Conservation (phyloP, 768 basidiomycete species). For the Pisolithus tinctorius region DNA sequence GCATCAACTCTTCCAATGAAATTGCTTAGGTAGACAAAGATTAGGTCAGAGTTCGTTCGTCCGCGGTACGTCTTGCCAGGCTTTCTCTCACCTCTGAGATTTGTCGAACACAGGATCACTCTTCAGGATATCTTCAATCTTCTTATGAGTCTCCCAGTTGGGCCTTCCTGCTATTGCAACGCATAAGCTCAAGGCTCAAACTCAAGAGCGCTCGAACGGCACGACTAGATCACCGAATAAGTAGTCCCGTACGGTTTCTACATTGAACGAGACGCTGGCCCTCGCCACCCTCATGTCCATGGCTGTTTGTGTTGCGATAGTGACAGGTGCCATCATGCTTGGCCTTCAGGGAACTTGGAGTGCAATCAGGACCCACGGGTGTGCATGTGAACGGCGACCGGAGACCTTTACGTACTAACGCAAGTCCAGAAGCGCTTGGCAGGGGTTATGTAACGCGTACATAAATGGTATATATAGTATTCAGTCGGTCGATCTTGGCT, state of each 20-base stretch:
- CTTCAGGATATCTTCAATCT: conserved; percentile 40
- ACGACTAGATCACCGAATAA: conserved; percentile 38
- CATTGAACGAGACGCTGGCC: conserved; percentile 34
- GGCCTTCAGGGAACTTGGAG: neutral
- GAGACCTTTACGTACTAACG: neutral
- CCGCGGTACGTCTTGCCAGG: neutral
- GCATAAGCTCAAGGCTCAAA: neutral
- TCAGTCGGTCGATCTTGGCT: neutral
- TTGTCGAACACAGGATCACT: conserved; percentile 58
- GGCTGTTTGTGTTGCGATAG: conserved; percentile 40
- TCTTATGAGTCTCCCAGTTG: conserved; percentile 44
- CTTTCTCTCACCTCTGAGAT: conserved; percentile 36
- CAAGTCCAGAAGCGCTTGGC: neutral
- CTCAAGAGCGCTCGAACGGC: neutral
- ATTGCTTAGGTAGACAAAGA: conserved; percentile 29
- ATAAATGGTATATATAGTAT: conserved; percentile 5
- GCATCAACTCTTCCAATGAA: conserved; percentile 54
- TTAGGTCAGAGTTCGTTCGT: neutral
- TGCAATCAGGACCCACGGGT: neutral
- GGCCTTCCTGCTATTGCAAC: conserved; percentile 36
- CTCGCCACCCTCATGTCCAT: conserved; percentile 50
- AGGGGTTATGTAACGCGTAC: neutral
- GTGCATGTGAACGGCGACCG: neutral
- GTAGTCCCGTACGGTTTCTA: conserved; percentile 39
- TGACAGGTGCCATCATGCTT: conserved; percentile 1